Base-by-base conservation (phyloP, 2,329 filamentous ascomycete genomes). In the Cordyceps militaris region DNA sequence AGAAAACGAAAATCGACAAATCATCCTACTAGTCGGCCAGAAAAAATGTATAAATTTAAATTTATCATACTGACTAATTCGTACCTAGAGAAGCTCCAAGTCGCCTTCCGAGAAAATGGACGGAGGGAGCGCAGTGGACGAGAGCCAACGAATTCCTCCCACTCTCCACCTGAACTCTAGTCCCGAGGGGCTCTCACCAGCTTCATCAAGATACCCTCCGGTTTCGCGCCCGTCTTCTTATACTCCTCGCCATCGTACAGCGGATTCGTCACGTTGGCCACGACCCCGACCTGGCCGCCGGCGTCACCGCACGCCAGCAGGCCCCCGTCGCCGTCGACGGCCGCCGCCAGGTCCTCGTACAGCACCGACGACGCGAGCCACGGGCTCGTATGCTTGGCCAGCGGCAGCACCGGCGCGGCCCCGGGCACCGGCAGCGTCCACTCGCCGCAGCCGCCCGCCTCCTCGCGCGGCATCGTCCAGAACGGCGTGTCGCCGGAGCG, bases 151-250 rank as follows among this genome's bases (percentile, higher is more conserved):
- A n/a, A 3, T 38, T 10, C 32, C 9, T 34, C 7, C 32, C 32
- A 34, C 6, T 14, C 34, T 16, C 34, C 13, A n/a, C 34, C 34
- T 5, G 3, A 34, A 34, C 14, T 13, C 34, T 11, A 2, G 8
- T 19, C n/a, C 21, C 21, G 30, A 30, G 58, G 58, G 13, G 56
- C 59, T 10, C 51, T 57, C n/a, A 67, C 65, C 36, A 68, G 47
- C 63, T 69, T 69, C 61, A 70, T 59, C 14, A 67, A 43, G 10
- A 70, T 63, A 1, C 64, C 67, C 26, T 60, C 57, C 1, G 65
- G 61, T 10, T 52, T 63, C 21, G 59, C 61, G n/a, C 57, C 57
- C 5, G 60, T 62, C 7, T 55, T 61, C 21, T 58, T 61, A 55
- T 66, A 69, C 54, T 34, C 60, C 61, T 38, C 64, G 62, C 49